Evolutionary conservation across 2,329 filamentous ascomycete species (phyloP).

Genomic region (Calonectria crousiana): DNA sequence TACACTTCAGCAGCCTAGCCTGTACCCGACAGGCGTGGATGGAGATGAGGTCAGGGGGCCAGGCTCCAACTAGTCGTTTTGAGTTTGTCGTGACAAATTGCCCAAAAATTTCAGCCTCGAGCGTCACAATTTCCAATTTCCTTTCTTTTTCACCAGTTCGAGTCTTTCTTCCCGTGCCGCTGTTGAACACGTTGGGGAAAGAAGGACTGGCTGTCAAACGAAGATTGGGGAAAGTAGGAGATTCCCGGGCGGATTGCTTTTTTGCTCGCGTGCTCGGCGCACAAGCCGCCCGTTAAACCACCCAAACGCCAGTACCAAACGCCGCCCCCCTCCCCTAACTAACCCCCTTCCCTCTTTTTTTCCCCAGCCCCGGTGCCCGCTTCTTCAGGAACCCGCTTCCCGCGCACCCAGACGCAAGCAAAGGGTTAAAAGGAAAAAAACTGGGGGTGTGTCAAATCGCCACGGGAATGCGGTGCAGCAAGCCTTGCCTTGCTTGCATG

Average conservation of each 20-base stretch:
- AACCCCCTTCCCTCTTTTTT: not conserved
- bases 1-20: conserved; percentile 11
- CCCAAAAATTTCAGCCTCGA: conserved; percentile 3
- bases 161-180: conserved; percentile 14
- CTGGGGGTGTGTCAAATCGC: conserved; percentile 9
- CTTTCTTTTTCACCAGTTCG: conserved; percentile 24
- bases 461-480: conserved; percentile 1
- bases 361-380: not conserved
- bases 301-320: not conserved
- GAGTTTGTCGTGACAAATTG: conserved; percentile 31
- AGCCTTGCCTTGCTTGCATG: conserved; percentile 21
- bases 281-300: not conserved
- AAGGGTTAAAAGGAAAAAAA: not conserved
- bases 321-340: not conserved
- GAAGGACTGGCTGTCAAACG: not conserved
- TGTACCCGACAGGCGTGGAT: not conserved
- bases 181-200: not conserved
- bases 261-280: conserved; percentile 5
- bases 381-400: conserved; percentile 3
- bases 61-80: conserved; percentile 8
- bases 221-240: not conserved
- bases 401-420: not conserved
- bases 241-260: conserved; percentile 2
- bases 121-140: conserved; percentile 19
- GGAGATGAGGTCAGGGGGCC: conserved; percentile 14